Percentiles rank a stretch among this genome's conserved stretches.
Evolutionary conservation across 1,139 yeast species (phyloP).

Genomic region (Candida sp.): DNA sequence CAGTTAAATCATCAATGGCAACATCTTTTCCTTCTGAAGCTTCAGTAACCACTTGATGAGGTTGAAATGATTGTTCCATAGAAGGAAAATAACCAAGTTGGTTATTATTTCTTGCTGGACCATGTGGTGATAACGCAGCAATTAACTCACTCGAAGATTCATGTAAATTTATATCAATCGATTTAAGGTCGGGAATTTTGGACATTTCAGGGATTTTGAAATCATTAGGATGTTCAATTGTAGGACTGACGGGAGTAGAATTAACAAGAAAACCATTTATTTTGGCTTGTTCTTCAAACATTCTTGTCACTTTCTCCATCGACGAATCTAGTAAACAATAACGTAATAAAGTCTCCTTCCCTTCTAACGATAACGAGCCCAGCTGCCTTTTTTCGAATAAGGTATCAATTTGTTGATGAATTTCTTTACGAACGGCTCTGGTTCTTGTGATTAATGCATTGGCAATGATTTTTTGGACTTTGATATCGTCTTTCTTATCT

Average conservation of each 20-base stretch:
- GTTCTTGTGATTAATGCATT: slow-evolving; percentile 44
- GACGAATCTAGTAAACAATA: slow-evolving; percentile 44
- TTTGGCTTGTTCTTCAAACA: slow-evolving; percentile 42
- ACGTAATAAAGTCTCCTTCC: slow-evolving; percentile 40
- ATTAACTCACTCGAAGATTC: slow-evolving; percentile 49
- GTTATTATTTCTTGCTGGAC: slow-evolving; percentile 14
- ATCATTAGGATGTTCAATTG: slow-evolving; percentile 10
- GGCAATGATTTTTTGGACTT: slow-evolving; percentile 37
- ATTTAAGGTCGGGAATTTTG: slow-evolving; percentile 1
- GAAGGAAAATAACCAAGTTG: slow-evolving; percentile 19
- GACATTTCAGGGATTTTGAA: background rate
- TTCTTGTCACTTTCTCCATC: slow-evolving; percentile 38
- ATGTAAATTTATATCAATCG: slow-evolving; percentile 25
- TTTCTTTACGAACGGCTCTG: slow-evolving; percentile 35
- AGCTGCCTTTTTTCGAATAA: slow-evolving; percentile 33
- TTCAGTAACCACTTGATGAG: slow-evolving; percentile 65
- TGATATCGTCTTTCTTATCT: slow-evolving; percentile 31
- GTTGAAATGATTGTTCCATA: slow-evolving; percentile 36
- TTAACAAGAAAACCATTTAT: slow-evolving; percentile 7
- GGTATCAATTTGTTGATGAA: slow-evolving; percentile 39
- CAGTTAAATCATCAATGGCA: slow-evolving; percentile 67
- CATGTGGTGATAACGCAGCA: slow-evolving; percentile 45
- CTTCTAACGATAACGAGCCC: slow-evolving; percentile 40
- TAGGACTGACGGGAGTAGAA: slow-evolving; percentile 18
- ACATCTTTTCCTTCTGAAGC: slow-evolving; percentile 50